Percentiles rank a stretch among this genome's conserved stretches.
Evolutionary conservation across 768 basidiomycete genomes (phyloP).

Genomic region (Termitomyces sp.): DNA sequence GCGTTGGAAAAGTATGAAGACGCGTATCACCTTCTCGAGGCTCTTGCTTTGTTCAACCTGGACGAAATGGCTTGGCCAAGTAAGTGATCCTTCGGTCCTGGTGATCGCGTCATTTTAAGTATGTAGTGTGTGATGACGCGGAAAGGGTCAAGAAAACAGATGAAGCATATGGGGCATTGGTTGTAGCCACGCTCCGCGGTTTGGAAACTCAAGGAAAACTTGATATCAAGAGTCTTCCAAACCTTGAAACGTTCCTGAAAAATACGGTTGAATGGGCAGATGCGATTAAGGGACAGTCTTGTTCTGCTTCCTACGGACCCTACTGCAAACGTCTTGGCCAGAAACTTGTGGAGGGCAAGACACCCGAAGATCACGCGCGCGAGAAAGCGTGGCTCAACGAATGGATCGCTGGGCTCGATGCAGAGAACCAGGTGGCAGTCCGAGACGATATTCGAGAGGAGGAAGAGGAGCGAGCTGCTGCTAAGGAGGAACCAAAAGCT

Average conservation of each 20-base stretch:
- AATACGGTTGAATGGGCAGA: conserved; percentile 21
- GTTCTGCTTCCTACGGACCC: conserved; percentile 18
- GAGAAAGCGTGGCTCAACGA: conserved; percentile 26
- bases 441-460: conserved; percentile 14
- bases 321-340: conserved; percentile 30
- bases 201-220: conserved; percentile 24
- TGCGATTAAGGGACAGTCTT: conserved; percentile 15
- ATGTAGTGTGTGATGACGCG: conserved; percentile 26
- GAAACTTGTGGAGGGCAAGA: conserved; percentile 23
- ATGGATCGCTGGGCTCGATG: conserved; percentile 20
- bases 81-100: conserved; percentile 12
- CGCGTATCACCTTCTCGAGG: conserved; percentile 27
- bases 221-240: conserved; percentile 22
- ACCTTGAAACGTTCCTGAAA: conserved; percentile 26
- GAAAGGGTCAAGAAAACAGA: conserved; percentile 24
- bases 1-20: conserved; percentile 26
- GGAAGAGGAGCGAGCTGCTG: conserved; percentile 14
- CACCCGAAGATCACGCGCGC: conserved; percentile 18
- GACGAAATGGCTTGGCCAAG: conserved; percentile 24
- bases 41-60: conserved; percentile 25
- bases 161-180: conserved; percentile 27
- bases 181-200: conserved; percentile 26
- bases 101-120: background rate
- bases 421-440: conserved; percentile 16
- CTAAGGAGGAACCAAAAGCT: conserved; percentile 9